Evolutionary conservation across 805 yeast genomes (phyloP).

Genomic region (Candida ficus): DNA sequence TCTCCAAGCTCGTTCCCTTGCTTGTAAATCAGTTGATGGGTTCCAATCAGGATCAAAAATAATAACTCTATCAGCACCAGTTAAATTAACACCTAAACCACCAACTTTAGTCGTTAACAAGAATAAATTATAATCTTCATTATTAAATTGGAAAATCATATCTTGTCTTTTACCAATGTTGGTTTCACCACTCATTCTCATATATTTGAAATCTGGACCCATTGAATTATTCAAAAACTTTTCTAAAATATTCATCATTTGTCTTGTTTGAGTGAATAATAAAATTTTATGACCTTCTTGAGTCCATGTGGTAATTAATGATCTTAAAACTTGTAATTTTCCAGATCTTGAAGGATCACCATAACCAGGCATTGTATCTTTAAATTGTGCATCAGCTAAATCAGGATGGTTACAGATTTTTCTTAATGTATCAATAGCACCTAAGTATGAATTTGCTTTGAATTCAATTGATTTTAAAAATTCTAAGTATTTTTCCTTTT

Average conservation of each 20-base stretch:
- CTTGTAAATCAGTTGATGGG: conserved; percentile 96
- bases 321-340: conserved; percentile 82
- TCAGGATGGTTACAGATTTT: conserved; percentile 98
- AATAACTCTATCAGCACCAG: conserved; percentile 93
- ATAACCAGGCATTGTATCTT: conserved; percentile 30
- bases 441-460: conserved; percentile 70
- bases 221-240: conserved; percentile 44
- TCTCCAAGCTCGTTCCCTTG: conserved; percentile 96
- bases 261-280: conserved; percentile 88
- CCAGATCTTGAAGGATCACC: conserved; percentile 71
- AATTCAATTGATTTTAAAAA: conserved; percentile 77
- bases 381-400: conserved; percentile 45
- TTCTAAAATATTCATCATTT: conserved; percentile 87
- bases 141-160: conserved; percentile 78
- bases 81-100: conserved; percentile 88
- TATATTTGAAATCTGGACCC: conserved; percentile 39
- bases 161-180: conserved; percentile 70
- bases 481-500: conserved; percentile 65
- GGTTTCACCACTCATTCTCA: conserved; percentile 95
- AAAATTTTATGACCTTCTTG: conserved; percentile 72
- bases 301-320: conserved; percentile 71
- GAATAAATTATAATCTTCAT: conserved; percentile 57
- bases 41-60: conserved; percentile 98
- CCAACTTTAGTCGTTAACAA: conserved; percentile 92
- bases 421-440: conserved; percentile 84